Percentiles rank a stretch among this genome's conserved stretches.
phyloP scores from a whole-genome alignment of 495 filamentous ascomycete genomes.

The Tuber melanosporum region DNA sequence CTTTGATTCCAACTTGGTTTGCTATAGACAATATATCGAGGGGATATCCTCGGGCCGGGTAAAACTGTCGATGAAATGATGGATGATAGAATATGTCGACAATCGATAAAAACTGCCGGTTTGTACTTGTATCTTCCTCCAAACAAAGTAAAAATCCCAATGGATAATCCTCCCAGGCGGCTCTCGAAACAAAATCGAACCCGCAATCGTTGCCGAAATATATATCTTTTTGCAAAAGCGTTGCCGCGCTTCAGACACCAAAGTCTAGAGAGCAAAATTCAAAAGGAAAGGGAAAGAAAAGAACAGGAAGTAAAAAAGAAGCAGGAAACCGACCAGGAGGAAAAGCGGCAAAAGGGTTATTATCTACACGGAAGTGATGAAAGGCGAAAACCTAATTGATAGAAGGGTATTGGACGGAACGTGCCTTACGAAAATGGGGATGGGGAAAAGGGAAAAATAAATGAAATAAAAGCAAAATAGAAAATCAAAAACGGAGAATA shows the following conservation, averaged over 20 bases:
- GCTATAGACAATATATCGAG: background rate
- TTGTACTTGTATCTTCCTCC: background rate
- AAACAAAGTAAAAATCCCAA: background rate
- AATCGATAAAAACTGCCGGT: background rate
- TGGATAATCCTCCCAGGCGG: background rate
- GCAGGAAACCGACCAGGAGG: constrained; percentile 19
- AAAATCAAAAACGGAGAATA: constrained; percentile 5
- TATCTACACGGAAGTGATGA: constrained; percentile 20
- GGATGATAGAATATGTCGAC: background rate
- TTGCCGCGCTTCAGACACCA: background rate
- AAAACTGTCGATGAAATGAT: background rate
- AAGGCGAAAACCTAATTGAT: constrained; percentile 7
- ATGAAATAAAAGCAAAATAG: constrained; percentile 20
- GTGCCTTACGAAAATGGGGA: background rate
- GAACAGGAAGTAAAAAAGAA: constrained; percentile 23
- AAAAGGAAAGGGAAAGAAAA: constrained; percentile 26
- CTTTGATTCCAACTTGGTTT: background rate
- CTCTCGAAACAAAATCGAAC: background rate
- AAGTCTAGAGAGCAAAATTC: constrained; percentile 9
- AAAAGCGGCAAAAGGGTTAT: constrained; percentile 30
- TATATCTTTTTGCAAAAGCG: background rate
- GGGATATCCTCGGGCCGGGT: background rate
- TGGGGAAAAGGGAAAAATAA: background rate
- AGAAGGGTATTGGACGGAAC: constrained; percentile 4
- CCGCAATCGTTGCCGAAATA: background rate